These are phyloP conservation scores for Ophiostoma sp. DNA, from an alignment of 2,329 filamentous ascomycete genomes.

Conservation along the genomic window DNA sequence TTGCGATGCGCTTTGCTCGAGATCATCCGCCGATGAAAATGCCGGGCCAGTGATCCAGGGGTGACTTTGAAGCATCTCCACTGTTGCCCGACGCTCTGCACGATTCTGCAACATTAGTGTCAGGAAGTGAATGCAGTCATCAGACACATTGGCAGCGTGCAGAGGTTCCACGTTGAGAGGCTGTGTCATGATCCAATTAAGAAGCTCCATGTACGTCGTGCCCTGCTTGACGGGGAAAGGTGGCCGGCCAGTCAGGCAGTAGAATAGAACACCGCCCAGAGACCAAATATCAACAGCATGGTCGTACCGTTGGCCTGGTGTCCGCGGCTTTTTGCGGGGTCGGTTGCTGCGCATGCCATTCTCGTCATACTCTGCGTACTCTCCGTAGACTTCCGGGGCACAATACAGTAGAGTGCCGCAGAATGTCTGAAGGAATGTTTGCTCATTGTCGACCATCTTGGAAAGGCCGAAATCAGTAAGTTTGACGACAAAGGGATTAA, in stretches of 20 bases:
- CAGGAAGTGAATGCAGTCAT: slow-evolving; percentile 67
- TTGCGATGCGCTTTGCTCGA: slow-evolving; percentile 57
- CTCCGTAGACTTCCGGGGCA: slow-evolving; percentile 90
- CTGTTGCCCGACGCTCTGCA: slow-evolving; percentile 69
- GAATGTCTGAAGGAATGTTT: slow-evolving; percentile 92
- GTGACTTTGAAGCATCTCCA: slow-evolving; percentile 63
- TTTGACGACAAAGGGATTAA: slow-evolving; percentile 74
- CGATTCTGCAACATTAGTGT: slow-evolving; percentile 74
- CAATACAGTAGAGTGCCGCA: slow-evolving; percentile 95
- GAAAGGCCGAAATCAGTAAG: slow-evolving; percentile 95
- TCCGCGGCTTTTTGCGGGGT: slow-evolving; percentile 55
- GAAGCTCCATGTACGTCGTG: slow-evolving; percentile 70
- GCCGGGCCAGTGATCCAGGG: slow-evolving; percentile 59
- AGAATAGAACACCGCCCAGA: slow-evolving; percentile 85
- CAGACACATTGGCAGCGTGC: slow-evolving; percentile 53
- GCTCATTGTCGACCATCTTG: slow-evolving; percentile 83
- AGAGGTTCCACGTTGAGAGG: slow-evolving; percentile 63
- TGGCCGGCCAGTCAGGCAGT: slow-evolving; percentile 69
- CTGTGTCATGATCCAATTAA: slow-evolving; percentile 79
- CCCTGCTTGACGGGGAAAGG: slow-evolving; percentile 77
- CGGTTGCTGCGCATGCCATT: slow-evolving; percentile 49
- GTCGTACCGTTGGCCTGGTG: slow-evolving; percentile 64
- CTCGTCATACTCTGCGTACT: slow-evolving; percentile 63
- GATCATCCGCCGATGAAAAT: slow-evolving; percentile 51
- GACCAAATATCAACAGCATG: slow-evolving; percentile 97